Evolutionary conservation across 306 rosid species (phyloP).

Genomic region (Canavalia ensiformis): DNA sequence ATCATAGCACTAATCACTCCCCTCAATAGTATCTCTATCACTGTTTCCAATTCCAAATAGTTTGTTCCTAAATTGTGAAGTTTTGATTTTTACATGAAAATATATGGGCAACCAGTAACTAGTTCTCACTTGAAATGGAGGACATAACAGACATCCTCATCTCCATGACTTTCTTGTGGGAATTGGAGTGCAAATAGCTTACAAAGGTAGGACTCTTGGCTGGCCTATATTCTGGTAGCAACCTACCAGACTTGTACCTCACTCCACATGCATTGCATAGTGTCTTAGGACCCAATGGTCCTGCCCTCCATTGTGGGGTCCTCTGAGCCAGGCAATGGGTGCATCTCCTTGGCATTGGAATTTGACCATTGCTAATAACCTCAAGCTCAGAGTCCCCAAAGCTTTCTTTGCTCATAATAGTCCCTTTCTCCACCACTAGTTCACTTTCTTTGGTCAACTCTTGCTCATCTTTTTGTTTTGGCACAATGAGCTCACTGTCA

Average conservation of each 20-base stretch:
- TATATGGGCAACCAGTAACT: conserved; percentile 16
- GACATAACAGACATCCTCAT: conserved; percentile 65
- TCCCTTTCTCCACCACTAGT: conserved; percentile 32
- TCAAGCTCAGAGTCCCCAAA: conserved; percentile 25
- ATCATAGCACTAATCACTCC: conserved; percentile 34
- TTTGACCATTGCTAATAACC: conserved; percentile 39
- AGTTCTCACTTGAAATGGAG: conserved; percentile 45
- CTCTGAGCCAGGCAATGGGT: conserved; percentile 71
- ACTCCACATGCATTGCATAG: conserved; percentile 85
- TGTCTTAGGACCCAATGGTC: conserved; percentile 81
- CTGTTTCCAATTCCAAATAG: conserved; percentile 46
- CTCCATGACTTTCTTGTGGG: conserved; percentile 84
- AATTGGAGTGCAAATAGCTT: conserved; percentile 73
- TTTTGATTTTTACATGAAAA: conserved; percentile 52
- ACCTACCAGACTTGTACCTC: conserved; percentile 75
- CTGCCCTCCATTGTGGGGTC: conserved; percentile 88
- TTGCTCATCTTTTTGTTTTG: conserved; percentile 47
- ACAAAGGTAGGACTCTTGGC: conserved; percentile 81
- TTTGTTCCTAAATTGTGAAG: conserved; percentile 43
- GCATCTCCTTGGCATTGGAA: conserved; percentile 63
- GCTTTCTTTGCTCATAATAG: conserved; percentile 42
- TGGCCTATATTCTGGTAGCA: conserved; percentile 77
- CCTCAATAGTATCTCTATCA: conserved; percentile 37
- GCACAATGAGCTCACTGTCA: conserved; percentile 67
- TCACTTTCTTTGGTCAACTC: conserved; percentile 29